Percentiles rank a stretch among this genome's conserved stretches.
These are phyloP conservation scores for Chrysosporium keratinophilum DNA, from an alignment of 2,329 filamentous ascomycete species.

Conservation along the genomic window DNA sequence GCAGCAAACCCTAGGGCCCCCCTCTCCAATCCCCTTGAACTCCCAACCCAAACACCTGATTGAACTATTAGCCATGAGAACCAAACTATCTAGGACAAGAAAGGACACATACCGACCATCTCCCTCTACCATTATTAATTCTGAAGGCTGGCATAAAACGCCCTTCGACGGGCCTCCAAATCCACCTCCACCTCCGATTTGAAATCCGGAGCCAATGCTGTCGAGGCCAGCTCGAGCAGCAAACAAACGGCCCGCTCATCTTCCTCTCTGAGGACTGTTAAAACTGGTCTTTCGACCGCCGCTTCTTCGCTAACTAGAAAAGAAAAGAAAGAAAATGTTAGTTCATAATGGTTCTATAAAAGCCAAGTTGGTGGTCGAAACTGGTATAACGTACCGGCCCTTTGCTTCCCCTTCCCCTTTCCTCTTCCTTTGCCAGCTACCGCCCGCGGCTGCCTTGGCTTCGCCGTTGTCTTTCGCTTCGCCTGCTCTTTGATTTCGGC, in stretches of 20 bases:
- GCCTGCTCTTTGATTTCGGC: constrained; percentile 2
- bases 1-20: neutral
- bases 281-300: constrained; percentile 2
- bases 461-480: constrained; percentile 7
- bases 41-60: neutral
- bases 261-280: constrained; percentile 12
- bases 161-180: constrained; percentile 10
- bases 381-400: constrained; percentile 2
- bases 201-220: constrained; percentile 18
- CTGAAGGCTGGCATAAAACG: constrained; percentile 13
- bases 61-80: neutral
- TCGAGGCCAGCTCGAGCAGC: constrained; percentile 18
- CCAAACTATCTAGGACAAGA: neutral
- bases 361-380: neutral
- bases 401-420: constrained; percentile 7
- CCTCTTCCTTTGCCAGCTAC: constrained; percentile 12
- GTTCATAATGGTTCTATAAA: neutral
- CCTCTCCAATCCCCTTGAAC: neutral
- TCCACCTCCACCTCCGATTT: constrained; percentile 16
- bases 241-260: constrained; percentile 15
- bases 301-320: neutral
- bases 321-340: neutral
- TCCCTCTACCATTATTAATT: neutral
- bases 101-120: neutral
- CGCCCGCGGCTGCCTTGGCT: constrained; percentile 10